Conservation (phyloP, 257 asterid species). For the Coffea canephora region DNA sequence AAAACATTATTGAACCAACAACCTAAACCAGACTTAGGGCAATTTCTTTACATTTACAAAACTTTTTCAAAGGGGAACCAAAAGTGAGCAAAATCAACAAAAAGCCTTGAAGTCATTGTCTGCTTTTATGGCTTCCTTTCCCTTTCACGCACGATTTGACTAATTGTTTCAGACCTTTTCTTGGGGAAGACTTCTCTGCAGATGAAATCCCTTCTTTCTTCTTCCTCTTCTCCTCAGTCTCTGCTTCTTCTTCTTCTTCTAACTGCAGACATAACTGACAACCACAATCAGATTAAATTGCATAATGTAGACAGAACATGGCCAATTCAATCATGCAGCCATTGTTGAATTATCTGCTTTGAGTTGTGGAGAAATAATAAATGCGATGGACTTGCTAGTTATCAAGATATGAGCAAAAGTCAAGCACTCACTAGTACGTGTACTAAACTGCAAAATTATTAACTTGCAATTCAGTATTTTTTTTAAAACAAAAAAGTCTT, state of each 20-base stretch:
- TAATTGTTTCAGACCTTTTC: slow-evolving; percentile 41
- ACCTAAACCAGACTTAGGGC: no score
- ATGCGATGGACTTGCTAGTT: not conserved
- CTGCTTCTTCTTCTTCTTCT: slow-evolving; percentile 53
- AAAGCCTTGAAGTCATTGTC: not conserved
- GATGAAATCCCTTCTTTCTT: slow-evolving; percentile 13
- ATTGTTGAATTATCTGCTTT: not conserved
- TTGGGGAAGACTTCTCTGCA: slow-evolving; percentile 22
- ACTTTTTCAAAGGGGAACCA: not conserved
- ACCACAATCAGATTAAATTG: not conserved
- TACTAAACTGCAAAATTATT: not conserved
- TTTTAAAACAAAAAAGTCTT: no score
- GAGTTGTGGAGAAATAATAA: not conserved
- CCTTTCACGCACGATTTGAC: slow-evolving; percentile 43
- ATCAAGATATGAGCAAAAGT: not conserved
- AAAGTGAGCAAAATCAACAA: not conserved
- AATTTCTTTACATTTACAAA: not conserved
- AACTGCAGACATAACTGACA: slow-evolving; percentile 45
- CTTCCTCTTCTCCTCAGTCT: slow-evolving; percentile 30
- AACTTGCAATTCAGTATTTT: no score
- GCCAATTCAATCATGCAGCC: not conserved
- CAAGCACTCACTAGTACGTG: not conserved
- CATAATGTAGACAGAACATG: not conserved
- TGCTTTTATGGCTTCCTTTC: not conserved
- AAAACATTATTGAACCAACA: no score